Evolutionary conservation across 345 rosid species (phyloP), one percentile per base, ranked within the genome.

Genomic region (Excoecaria cochinchinensis): DNA sequence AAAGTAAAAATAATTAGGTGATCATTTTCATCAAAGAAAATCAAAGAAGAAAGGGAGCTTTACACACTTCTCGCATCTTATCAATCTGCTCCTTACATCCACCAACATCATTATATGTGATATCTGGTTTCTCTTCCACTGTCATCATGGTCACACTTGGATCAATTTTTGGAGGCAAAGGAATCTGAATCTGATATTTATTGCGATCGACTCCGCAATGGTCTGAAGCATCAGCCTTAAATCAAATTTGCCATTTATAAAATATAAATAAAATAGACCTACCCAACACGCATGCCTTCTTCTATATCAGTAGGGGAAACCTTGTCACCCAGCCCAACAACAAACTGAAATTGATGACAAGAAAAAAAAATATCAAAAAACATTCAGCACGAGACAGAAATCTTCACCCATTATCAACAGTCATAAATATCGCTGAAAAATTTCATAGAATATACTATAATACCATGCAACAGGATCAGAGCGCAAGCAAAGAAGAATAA

Each of bases 201-300:
- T 95, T 95, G 15, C 98, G 89, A 80, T 95, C 99, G 17, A 95
- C 99, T 74, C 99, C 92, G 88, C 76, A 84, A 64, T 64, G 24
- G 47, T 64, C 22, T 7, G 53, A 50, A 48, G 13, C 8, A 25
- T 12, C 21, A 68, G 42, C 12, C 5, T 7, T 7, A 38, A 48
- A 52, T 25, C 58, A 24, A 22, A 68, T 48, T 68, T n/a, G 25
- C 36, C 0, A 46, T 21, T 9, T 13, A 25, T 16, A 25, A 15
- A 0, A 44, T 8, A 22, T 22, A 67, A 61, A 57, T 5, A 38
- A 24, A 39, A 10, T 25, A 75, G 72, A 84, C 89, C 63, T 86
- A 95, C 99, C 99, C 99, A 0, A 95, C 98, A 25, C 99, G 91
- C 99, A 95, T 95, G 91, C 99, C 99, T 87, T 95, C 99, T 87